phyloP scores from a whole-genome alignment of 2,329 filamentous ascomycete species.

The Exophiala sp. region DNA sequence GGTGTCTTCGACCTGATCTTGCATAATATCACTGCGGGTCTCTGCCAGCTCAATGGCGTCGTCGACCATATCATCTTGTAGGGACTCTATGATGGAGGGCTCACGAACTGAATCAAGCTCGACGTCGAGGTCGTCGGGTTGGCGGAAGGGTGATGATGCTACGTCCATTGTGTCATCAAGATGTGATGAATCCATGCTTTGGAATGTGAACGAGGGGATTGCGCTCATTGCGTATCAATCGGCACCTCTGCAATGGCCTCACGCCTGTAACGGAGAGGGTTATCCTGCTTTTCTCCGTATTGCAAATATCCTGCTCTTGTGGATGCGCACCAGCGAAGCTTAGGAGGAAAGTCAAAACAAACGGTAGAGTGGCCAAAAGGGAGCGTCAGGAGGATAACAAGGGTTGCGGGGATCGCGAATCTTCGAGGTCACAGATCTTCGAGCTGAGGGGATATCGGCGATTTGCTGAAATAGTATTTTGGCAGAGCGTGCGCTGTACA shows the following conservation, averaged over 20 bases:
- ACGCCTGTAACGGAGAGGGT: neutral
- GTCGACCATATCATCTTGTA: conserved; percentile 27
- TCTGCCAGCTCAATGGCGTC: conserved; percentile 31
- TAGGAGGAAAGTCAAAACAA: neutral
- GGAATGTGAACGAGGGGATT: conserved; percentile 18
- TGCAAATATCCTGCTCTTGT: neutral
- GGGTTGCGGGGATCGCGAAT: neutral
- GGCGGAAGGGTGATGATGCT: conserved; percentile 25
- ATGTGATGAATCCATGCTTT: conserved; percentile 19
- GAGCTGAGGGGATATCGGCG: neutral
- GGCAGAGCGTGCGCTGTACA: neutral
- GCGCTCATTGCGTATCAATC: conserved; percentile 8
- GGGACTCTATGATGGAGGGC: conserved; percentile 20
- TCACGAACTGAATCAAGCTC: conserved; percentile 26
- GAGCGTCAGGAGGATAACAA: neutral
- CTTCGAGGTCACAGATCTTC: neutral
- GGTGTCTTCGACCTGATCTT: conserved; percentile 35
- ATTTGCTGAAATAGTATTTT: neutral
- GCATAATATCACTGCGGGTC: conserved; percentile 20
- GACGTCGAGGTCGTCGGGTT: conserved; percentile 28
- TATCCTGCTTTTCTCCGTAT: neutral
- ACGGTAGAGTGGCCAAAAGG: neutral
- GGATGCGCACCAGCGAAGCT: neutral
- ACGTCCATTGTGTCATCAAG: conserved; percentile 29
- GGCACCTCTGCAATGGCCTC: neutral